Percentiles rank a stretch among this genome's conserved stretches.
These are phyloP conservation scores for Rhypophila decipiens DNA, from an alignment of 495 filamentous ascomycete species.

Conservation along the genomic window DNA sequence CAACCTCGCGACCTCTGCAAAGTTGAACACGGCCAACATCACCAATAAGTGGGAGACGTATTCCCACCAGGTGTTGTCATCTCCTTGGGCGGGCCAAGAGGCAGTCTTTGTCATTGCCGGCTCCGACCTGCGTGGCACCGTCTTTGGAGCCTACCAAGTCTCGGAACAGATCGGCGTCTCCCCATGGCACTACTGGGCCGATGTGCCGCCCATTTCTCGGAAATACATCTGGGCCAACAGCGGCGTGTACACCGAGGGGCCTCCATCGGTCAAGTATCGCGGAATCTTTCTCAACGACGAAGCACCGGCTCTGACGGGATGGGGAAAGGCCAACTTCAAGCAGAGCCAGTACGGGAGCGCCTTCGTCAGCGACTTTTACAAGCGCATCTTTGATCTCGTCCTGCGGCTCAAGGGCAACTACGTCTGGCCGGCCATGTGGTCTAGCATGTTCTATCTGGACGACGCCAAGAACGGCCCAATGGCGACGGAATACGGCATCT, in stretches of 20 bases:
- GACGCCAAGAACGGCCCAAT: slow-evolving; percentile 51
- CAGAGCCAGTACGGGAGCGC: slow-evolving; percentile 36
- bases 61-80: slow-evolving; percentile 42
- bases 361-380: slow-evolving; percentile 55
- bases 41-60: slow-evolving; percentile 58
- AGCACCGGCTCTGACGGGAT: slow-evolving; percentile 55
- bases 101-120: slow-evolving; percentile 56
- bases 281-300: slow-evolving; percentile 71
- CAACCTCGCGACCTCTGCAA: slow-evolving; percentile 38
- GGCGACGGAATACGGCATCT: slow-evolving; percentile 58
- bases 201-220: slow-evolving; percentile 46
- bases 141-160: slow-evolving; percentile 58
- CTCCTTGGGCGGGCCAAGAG: slow-evolving; percentile 39
- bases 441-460: slow-evolving; percentile 56
- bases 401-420: slow-evolving; percentile 58
- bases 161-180: slow-evolving; percentile 60
- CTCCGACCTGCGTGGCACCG: slow-evolving; percentile 53
- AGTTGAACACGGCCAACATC: slow-evolving; percentile 40
- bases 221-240: slow-evolving; percentile 44
- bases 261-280: slow-evolving; percentile 57
- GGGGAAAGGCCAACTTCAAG: slow-evolving; percentile 37
- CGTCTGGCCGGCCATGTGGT: slow-evolving; percentile 64
- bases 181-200: slow-evolving; percentile 61
- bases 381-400: slow-evolving; percentile 57
- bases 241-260: slow-evolving; percentile 39